Base-by-base conservation (phyloP, 805 yeast genomes). In the Trichomonascus vanleenenianus region DNA sequence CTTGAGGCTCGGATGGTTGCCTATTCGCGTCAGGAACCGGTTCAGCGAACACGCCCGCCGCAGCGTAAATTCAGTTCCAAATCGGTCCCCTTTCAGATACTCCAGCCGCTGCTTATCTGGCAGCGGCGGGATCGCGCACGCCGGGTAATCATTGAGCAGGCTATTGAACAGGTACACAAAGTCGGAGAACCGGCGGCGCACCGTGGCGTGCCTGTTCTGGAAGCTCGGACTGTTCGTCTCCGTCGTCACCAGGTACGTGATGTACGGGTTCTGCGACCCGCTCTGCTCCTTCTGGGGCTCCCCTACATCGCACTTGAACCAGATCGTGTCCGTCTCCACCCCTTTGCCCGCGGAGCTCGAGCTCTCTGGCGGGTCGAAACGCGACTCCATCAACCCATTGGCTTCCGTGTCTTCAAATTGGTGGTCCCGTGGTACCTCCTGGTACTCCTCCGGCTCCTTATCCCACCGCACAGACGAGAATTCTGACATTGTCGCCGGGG, bases 81-180 rank as follows among this genome's bases (percentile, higher is more conserved):
- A 91, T 33, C 97, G 72, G 56, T 91, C 97, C 9, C 98, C 97
- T 33, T 94, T 88, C 43, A 91, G 73, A 64, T 93, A 91, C 61
- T 91, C 96, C 55, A 91, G 71, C 49, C 95, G 77, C 67, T 85
- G 85, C 63, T 88, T 89, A 50, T 91, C 94, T 0, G 98, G 98
- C 44, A 91, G 71, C 11, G 97, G 97, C 1, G 98, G 98, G 0
- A 91, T 78, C 11, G 93, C 77, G 49, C 85, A 73, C 3, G 93
- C 84, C 0, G 97, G 96, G 60, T 71, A 84, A 59, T 89, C 96
- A 53, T 78, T 81, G 42, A 72, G 62, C 44, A 91, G 68, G 46
- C 86, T 80, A 50, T 82, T 84, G 63, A 82, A 85, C 18, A 91
- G 71, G 53, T 82, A 78, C 47, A 83, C 75, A 62, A 91, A 86